A percentile compares a stretch with the other conserved stretches of the same genome.
Conservation (phyloP, 108 stramenopile species). For the Nitzschia sp. region DNA sequence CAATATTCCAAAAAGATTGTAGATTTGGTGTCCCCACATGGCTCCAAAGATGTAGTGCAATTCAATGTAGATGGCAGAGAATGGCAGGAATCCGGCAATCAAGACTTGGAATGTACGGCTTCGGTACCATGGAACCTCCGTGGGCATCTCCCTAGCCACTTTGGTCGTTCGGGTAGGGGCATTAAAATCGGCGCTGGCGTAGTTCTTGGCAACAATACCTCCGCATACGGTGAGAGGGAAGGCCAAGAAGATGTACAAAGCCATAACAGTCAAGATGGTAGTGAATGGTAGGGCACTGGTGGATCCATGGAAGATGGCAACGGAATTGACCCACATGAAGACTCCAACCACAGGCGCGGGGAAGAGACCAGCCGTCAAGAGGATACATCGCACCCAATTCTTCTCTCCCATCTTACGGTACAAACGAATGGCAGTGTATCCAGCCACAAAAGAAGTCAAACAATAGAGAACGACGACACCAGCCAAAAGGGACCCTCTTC, state of each 20-base stretch:
- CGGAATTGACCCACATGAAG: conserved; percentile 89
- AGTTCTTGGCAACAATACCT: conserved; percentile 89
- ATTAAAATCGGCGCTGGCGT: conserved; percentile 81
- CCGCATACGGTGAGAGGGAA: conserved; percentile 92
- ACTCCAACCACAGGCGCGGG: conserved; percentile 83
- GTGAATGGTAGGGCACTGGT: conserved; percentile 94
- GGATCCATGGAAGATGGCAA: conserved; percentile 88
- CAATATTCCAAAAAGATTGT: conserved; percentile 98
- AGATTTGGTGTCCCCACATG: conserved; percentile 99
- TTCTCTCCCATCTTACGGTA: conserved; percentile 92
- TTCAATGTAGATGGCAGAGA: conserved; percentile 98
- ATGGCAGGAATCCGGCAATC: conserved; percentile 97
- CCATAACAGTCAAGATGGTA: conserved; percentile 85
- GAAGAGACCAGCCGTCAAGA: conserved; percentile 84
- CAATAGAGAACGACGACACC: conserved; percentile 89
- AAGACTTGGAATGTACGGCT: conserved; percentile 69
- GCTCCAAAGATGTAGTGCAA: conserved; percentile 97
- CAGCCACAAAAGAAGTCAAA: conserved; percentile 86
- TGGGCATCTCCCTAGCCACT: conserved; percentile 93
- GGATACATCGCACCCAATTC: conserved; percentile 89
- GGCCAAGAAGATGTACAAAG: conserved; percentile 76
- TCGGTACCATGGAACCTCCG: conserved; percentile 81
- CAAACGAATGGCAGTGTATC: conserved; percentile 80
- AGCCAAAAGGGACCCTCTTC: conserved; percentile 92
- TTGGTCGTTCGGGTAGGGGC: conserved; percentile 97